Base-by-base conservation (phyloP, 1,139 yeast genomes). In the Taphrina communis region DNA sequence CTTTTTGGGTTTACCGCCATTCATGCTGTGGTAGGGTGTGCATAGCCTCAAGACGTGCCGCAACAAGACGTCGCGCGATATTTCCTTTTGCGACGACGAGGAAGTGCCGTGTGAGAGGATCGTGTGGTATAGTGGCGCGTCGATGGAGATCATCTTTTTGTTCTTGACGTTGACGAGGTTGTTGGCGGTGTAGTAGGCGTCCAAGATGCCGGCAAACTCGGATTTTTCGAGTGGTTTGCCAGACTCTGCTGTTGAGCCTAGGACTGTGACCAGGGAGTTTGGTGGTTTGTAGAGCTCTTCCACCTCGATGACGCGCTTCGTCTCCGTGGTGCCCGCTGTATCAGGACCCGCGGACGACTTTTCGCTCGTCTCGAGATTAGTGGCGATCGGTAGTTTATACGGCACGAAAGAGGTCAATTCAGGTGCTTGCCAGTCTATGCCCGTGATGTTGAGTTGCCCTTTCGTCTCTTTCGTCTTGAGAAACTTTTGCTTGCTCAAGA, bases 391-490 rank as follows among this genome's bases (percentile, higher is more conserved):
- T 31, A 63, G 53, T 14, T 50, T 50, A 44, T 63, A 55, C 12
- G 67, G 67, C 25, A 44, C 61, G 44, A 63, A 63, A 8, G 58
- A 21, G 2, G 35, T 6, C 14, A 63, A 17, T 9, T 42, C 61
- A 12, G 55, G 55, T 14, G 48, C n/a, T 38, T 21, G 25, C 67
- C 61, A 46, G n/a, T 35, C 51, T 35, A 63, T 55, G 6, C 52
- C 67, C 41, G 61, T 53, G 25, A 63, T 50, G 21, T 35, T 55
- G 17, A 48, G 25, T 50, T 63, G 67, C 5, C 67, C 67, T 14
- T 63, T 63, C 17, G 51, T 56, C 46, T 66, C 66, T 21, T 57
- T 68, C 46, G 59, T 38, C 53, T 57, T 65, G 21, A 65, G 52
- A 19, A 52, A 14, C 50, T 60, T 61, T 31, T 66, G 69, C 62